Evolutionary conservation across 495 filamentous ascomycete genomes (phyloP).

Genomic region (Aspergillus baeticus): DNA sequence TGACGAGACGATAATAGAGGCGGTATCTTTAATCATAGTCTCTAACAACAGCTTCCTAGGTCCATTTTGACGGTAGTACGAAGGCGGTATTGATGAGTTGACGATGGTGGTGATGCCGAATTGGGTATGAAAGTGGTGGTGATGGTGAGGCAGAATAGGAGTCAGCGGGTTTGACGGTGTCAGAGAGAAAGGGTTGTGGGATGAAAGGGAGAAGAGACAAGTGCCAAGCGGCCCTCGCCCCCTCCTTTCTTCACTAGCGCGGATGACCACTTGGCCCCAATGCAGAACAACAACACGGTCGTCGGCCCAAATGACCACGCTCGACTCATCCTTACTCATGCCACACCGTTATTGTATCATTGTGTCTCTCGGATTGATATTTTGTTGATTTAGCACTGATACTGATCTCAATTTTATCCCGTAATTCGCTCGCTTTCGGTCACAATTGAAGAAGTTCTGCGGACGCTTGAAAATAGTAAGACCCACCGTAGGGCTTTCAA

Average conservation of each 20-base stretch:
- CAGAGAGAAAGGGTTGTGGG: conserved; percentile 5
- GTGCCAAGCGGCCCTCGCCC: conserved; percentile 6
- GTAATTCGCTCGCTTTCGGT: background rate
- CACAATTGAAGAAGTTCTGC: background rate
- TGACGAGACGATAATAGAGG: background rate
- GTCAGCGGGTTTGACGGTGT: background rate
- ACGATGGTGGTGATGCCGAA: background rate
- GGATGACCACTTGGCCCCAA: conserved; percentile 11
- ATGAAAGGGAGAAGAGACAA: conserved; percentile 1
- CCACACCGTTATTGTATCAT: background rate
- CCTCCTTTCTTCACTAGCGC: conserved; percentile 12
- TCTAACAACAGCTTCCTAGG: conserved; percentile 5
- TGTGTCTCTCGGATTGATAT: background rate
- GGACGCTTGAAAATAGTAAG: background rate
- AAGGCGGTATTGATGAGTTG: conserved; percentile 5
- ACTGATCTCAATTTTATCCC: background rate
- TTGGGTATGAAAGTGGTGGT: conserved; percentile 2
- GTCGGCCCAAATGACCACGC: background rate
- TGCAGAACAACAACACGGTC: conserved; percentile 5
- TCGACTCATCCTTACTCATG: conserved; percentile 1
- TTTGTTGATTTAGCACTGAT: no score
- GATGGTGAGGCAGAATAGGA: conserved; percentile 12
- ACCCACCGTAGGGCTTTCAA: background rate
- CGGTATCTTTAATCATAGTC: background rate
- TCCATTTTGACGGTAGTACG: conserved; percentile 23